Evolutionary conservation across 305 asterid species (phyloP).

Genomic region (Withania somnifera): DNA sequence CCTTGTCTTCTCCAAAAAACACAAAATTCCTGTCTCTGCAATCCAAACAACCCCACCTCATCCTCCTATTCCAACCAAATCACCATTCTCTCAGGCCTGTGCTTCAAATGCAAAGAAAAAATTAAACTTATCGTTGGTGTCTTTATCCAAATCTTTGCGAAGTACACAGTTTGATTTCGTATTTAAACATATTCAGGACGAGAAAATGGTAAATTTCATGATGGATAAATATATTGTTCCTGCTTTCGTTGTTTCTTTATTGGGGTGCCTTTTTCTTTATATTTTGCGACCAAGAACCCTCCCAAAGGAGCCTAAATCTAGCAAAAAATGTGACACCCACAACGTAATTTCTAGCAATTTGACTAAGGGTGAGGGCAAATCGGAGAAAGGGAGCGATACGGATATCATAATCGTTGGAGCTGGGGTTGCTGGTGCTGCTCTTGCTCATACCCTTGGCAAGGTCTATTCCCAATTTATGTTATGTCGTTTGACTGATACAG

Average conservation of each 20-base stretch:
- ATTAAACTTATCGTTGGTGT: neutral
- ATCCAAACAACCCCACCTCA: neutral
- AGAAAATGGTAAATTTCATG: neutral
- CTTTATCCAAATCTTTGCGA: neutral
- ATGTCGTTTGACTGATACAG: no score
- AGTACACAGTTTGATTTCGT: neutral
- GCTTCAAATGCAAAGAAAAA: neutral
- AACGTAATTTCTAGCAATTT: neutral
- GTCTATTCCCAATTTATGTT: constrained; percentile 7
- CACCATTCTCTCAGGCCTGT: neutral
- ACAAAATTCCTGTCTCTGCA: neutral
- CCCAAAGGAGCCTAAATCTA: neutral
- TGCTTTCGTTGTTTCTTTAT: constrained; percentile 11
- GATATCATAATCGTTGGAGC: constrained; percentile 44
- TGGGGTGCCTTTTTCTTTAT: constrained; percentile 16
- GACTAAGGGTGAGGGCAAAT: neutral
- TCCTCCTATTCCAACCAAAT: no score
- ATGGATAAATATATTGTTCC: constrained; percentile 15
- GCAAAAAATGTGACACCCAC: neutral
- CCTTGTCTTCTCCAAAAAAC: neutral
- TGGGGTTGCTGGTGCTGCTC: constrained; percentile 55
- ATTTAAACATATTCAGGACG: neutral
- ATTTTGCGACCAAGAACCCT: constrained; percentile 3
- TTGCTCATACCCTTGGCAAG: constrained; percentile 43
- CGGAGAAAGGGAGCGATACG: constrained; percentile 4